phyloP scores from a whole-genome alignment of 305 asterid genomes.

The Vinca major region DNA sequence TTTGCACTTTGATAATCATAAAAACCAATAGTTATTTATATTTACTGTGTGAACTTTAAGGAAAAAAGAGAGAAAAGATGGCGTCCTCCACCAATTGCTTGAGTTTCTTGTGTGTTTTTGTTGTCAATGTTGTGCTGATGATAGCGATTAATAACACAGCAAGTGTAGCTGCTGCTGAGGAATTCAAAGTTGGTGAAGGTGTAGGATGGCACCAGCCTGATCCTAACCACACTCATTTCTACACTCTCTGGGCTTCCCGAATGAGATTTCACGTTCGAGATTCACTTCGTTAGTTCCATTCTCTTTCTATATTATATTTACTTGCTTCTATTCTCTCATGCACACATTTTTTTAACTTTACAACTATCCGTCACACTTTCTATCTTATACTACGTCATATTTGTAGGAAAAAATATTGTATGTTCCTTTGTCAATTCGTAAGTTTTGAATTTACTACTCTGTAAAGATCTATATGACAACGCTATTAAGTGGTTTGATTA shows the following conservation, averaged over 20 bases:
- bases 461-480: no score
- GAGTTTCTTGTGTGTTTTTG: neutral
- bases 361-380: no score
- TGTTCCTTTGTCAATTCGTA: no score
- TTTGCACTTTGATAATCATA: no score
- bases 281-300: constrained; percentile 27
- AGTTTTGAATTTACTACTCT: no score
- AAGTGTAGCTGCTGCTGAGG: constrained; percentile 9
- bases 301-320: neutral
- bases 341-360: no score
- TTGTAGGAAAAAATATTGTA: no score
- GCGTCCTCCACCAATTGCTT: neutral
- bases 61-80: neutral
- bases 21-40: no score
- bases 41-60: no score
- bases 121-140: neutral
- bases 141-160: neutral
- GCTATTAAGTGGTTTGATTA: no score
- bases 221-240: constrained; percentile 22
- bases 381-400: no score
- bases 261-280: constrained; percentile 32
- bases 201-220: constrained; percentile 33
- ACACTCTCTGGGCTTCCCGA: constrained; percentile 25
- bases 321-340: no score
- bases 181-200: constrained; percentile 32